phyloP scores from a whole-genome alignment of 352 stramenopile genomes.

The Saprolegnia parasitica region DNA sequence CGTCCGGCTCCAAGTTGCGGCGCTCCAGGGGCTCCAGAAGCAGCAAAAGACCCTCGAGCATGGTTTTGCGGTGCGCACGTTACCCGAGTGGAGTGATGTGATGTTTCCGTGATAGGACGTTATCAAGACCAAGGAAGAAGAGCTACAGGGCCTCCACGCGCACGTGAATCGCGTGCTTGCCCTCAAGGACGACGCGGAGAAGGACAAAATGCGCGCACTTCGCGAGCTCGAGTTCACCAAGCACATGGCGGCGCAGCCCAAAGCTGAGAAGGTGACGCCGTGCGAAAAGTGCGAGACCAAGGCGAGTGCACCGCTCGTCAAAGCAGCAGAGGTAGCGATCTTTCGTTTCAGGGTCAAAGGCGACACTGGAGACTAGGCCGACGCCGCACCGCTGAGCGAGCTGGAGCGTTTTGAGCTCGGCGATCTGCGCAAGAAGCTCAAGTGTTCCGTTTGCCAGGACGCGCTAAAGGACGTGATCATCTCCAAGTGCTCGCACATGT shows the following conservation, averaged over 20 bases:
- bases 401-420: conserved; percentile 74
- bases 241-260: background rate
- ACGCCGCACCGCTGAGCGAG: conserved; percentile 49
- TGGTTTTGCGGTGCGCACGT: conserved; percentile 45
- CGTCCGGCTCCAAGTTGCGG: conserved; percentile 63
- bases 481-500: conserved; percentile 86
- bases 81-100: background rate
- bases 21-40: conserved; percentile 66
- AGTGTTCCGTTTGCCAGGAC: conserved; percentile 83
- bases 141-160: conserved; percentile 57
- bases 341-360: conserved; percentile 37
- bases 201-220: conserved; percentile 38
- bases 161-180: conserved; percentile 48
- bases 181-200: conserved; percentile 58
- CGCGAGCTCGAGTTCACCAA: conserved; percentile 5
- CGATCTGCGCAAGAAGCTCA: conserved; percentile 78
- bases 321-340: background rate
- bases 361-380: conserved; percentile 34
- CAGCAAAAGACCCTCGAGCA: conserved; percentile 71
- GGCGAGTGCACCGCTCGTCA: background rate
- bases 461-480: conserved; percentile 83
- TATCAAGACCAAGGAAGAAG: conserved; percentile 51
- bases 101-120: conserved; percentile 35
- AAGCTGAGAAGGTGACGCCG: conserved; percentile 17
- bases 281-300: conserved; percentile 28